phyloP scores from a whole-genome alignment of 495 filamentous ascomycete species.

The Penicillium cosmopolitanum region DNA sequence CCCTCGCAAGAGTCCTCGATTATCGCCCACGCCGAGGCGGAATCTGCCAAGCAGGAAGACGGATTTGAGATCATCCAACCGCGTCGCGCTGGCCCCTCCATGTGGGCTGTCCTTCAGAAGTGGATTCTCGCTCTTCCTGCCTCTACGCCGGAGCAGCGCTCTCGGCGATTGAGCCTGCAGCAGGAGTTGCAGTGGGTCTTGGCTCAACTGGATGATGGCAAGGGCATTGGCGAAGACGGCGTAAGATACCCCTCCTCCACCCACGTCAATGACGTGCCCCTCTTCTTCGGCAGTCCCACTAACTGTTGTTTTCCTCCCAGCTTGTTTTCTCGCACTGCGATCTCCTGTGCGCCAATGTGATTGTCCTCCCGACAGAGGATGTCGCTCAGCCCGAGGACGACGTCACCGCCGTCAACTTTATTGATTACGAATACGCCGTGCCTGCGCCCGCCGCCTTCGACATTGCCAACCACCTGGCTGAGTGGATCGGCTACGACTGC shows the following conservation, averaged over 20 bases:
- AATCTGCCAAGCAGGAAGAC: constrained; percentile 22
- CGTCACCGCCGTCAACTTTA: constrained; percentile 73
- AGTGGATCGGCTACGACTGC: constrained; percentile 98
- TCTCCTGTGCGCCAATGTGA: constrained; percentile 92
- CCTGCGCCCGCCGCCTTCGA: constrained; percentile 97
- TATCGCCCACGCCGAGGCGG: constrained; percentile 29
- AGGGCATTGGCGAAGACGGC: constrained; percentile 71
- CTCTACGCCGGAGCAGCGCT: constrained; percentile 64
- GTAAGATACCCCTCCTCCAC: constrained; percentile 52
- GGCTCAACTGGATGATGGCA: constrained; percentile 69
- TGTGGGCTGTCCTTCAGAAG: constrained; percentile 94
- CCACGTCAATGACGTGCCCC: constrained; percentile 3
- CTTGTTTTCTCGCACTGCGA: constrained; percentile 95
- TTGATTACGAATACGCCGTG: constrained; percentile 97
- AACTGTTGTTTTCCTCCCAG: constrained; percentile 44
- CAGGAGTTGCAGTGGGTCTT: constrained; percentile 72
- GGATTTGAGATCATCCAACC: constrained; percentile 60
- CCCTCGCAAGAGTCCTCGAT: constrained; percentile 18
- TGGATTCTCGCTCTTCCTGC: constrained; percentile 89
- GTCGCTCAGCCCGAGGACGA: constrained; percentile 30
- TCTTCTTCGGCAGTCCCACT: neutral
- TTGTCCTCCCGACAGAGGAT: constrained; percentile 65
- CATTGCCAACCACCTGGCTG: constrained; percentile 97
- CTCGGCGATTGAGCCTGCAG: constrained; percentile 69
- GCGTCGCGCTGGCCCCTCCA: constrained; percentile 69